Evolutionary conservation across 805 yeast genomes (phyloP).

Genomic region (Kodamaea sagamina): DNA sequence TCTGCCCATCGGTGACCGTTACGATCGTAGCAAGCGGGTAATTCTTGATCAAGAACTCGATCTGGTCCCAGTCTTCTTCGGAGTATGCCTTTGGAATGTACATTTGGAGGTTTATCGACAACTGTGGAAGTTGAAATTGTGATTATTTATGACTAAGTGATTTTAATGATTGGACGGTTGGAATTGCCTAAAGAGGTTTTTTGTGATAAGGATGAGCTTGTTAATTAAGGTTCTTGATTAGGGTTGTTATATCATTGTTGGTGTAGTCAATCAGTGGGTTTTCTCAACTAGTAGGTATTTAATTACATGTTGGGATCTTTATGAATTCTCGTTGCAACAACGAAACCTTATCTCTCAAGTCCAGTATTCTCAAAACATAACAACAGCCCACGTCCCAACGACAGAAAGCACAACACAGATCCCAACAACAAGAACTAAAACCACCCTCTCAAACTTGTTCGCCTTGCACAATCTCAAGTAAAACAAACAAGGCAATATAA

Average conservation of each 20-base stretch:
- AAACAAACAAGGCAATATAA: slow-evolving; percentile 42
- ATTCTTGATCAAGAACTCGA: slow-evolving; percentile 42
- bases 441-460: slow-evolving; percentile 17
- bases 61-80: slow-evolving; percentile 37
- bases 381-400: slow-evolving; percentile 23
- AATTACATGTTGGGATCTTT: too few species aligned
- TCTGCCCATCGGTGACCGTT: slow-evolving; percentile 41
- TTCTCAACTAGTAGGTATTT: too few species aligned
- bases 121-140: too few species aligned
- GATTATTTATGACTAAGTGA: not conserved
- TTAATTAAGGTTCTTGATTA: too few species aligned
- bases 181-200: not conserved
- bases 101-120: slow-evolving; percentile 22
- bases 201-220: too few species aligned
- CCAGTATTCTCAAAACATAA: slow-evolving; percentile 2
- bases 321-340: too few species aligned
- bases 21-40: slow-evolving; percentile 57
- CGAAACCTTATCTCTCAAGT: too few species aligned
- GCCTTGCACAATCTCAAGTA: slow-evolving; percentile 29
- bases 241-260: too few species aligned
- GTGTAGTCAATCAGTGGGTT: too few species aligned
- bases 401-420: slow-evolving; percentile 19
- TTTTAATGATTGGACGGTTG: not conserved
- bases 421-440: slow-evolving; percentile 14
- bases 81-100: slow-evolving; percentile 38